phyloP scores from a whole-genome alignment of 768 basidiomycete species.

The Tephrocybe sp. region DNA sequence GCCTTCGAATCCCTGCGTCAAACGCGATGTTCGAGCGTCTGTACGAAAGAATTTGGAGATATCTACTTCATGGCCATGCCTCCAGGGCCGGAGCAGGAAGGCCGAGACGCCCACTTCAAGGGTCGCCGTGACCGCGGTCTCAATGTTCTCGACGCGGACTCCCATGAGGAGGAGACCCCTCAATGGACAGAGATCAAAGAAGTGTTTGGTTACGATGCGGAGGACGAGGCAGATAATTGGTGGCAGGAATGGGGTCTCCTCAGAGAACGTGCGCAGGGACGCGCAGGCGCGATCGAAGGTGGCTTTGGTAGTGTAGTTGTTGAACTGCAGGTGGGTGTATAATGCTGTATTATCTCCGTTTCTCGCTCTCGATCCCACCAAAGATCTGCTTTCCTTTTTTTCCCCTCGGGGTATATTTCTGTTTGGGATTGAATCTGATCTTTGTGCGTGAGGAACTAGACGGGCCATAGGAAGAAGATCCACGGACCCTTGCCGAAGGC shows the following conservation, averaged over 20 bases:
- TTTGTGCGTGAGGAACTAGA: not conserved
- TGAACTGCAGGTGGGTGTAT: slow-evolving; percentile 12
- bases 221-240: slow-evolving; percentile 63
- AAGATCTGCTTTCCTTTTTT: not conserved
- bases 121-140: slow-evolving; percentile 27
- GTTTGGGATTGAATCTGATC: slow-evolving; percentile 7
- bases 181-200: slow-evolving; percentile 51
- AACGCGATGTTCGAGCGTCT: slow-evolving; percentile 41
- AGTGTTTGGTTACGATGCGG: slow-evolving; percentile 54
- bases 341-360: not conserved
- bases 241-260: slow-evolving; percentile 56
- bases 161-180: slow-evolving; percentile 33
- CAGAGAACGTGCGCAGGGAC: slow-evolving; percentile 38
- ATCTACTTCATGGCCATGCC: slow-evolving; percentile 46
- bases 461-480: not conserved
- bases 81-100: slow-evolving; percentile 37
- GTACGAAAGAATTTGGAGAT: slow-evolving; percentile 42
- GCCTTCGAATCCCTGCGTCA: slow-evolving; percentile 61
- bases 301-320: slow-evolving; percentile 5
- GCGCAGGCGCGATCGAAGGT: not conserved
- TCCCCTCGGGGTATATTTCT: not conserved
- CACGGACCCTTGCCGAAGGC: not conserved
- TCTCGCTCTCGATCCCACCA: not conserved
- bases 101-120: slow-evolving; percentile 42
- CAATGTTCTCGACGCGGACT: slow-evolving; percentile 30